Conservation (phyloP, 2,329 filamentous ascomycete species). For the Fusarium setosum region DNA sequence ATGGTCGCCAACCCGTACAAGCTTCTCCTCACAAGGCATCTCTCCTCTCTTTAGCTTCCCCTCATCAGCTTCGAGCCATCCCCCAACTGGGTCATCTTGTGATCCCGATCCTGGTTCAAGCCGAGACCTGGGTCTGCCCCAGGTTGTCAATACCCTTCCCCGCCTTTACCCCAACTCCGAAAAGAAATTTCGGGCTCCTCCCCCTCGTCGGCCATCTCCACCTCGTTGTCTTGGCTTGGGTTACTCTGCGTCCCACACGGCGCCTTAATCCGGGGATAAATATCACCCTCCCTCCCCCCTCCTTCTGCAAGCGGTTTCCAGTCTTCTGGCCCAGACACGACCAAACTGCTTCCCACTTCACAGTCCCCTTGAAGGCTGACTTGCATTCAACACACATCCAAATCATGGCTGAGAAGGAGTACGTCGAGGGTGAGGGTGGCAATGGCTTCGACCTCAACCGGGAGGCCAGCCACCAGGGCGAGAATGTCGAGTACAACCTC, state of each 20-base stretch:
- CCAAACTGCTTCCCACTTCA: neutral
- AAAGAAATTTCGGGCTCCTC: constrained; percentile 1
- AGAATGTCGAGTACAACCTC: constrained; percentile 50
- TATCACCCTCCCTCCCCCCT: constrained; percentile 4
- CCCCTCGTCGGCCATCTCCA: neutral
- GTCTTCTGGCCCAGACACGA: neutral
- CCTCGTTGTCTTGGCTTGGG: neutral
- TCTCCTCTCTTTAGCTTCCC: neutral
- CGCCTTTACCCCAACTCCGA: constrained; percentile 29
- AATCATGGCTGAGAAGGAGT: constrained; percentile 34
- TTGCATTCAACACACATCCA: neutral
- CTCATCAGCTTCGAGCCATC: neutral
- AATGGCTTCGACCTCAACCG: constrained; percentile 41
- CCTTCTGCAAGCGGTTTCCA: neutral
- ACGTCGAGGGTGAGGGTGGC: constrained; percentile 10
- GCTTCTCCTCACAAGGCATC: neutral
- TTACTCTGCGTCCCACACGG: neutral
- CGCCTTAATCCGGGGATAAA: constrained; percentile 22
- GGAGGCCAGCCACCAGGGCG: constrained; percentile 38
- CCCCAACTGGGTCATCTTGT: neutral
- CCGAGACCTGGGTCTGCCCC: constrained; percentile 16
- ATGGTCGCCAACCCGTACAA: neutral
- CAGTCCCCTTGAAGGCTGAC: neutral
- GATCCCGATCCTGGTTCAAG: neutral
- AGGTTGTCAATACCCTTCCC: constrained; percentile 16